These are phyloP conservation scores for Suillus lakei DNA, from an alignment of 768 basidiomycete genomes.

Conservation along the genomic window DNA sequence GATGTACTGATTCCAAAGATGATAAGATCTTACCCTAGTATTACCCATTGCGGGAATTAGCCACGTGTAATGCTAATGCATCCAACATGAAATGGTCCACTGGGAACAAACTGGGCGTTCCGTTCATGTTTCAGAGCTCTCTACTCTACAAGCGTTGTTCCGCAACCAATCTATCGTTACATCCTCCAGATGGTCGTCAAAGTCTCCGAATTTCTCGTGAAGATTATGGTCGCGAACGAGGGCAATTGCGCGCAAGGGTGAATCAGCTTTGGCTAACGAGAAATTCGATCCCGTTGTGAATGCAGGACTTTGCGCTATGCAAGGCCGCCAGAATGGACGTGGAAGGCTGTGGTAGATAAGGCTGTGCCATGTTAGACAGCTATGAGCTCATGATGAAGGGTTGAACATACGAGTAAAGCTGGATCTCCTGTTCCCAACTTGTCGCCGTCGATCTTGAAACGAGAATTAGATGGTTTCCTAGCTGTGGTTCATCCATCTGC, in stretches of 20 bases:
- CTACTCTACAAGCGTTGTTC: slow-evolving; percentile 40
- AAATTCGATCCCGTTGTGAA: slow-evolving; percentile 53
- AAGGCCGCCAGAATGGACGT: slow-evolving; percentile 53
- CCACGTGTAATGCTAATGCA: neutral
- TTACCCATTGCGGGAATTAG: neutral
- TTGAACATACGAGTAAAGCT: slow-evolving; percentile 60
- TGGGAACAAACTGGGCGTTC: too few relatives aligned
- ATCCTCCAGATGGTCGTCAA: slow-evolving; percentile 84
- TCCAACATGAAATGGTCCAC: neutral
- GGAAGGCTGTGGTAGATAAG: slow-evolving; percentile 50
- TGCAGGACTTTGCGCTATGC: slow-evolving; percentile 39
- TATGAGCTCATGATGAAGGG: neutral
- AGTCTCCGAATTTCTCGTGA: slow-evolving; percentile 72
- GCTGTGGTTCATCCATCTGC: neutral
- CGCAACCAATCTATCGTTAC: slow-evolving; percentile 56
- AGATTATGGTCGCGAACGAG: slow-evolving; percentile 55
- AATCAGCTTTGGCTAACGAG: slow-evolving; percentile 48
- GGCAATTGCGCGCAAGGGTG: slow-evolving; percentile 51
- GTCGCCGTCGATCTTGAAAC: slow-evolving; percentile 61
- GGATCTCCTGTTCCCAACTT: slow-evolving; percentile 54
- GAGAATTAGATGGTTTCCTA: slow-evolving; percentile 12
- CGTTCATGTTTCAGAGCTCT: slow-evolving; percentile 18
- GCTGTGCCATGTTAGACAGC: slow-evolving; percentile 38
- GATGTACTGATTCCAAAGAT: neutral
- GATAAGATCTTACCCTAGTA: neutral